Percentiles rank a stretch among this genome's conserved stretches.
Conservation (phyloP, 2,329 filamentous ascomycete genomes). For the Paecilomyces sp. region DNA sequence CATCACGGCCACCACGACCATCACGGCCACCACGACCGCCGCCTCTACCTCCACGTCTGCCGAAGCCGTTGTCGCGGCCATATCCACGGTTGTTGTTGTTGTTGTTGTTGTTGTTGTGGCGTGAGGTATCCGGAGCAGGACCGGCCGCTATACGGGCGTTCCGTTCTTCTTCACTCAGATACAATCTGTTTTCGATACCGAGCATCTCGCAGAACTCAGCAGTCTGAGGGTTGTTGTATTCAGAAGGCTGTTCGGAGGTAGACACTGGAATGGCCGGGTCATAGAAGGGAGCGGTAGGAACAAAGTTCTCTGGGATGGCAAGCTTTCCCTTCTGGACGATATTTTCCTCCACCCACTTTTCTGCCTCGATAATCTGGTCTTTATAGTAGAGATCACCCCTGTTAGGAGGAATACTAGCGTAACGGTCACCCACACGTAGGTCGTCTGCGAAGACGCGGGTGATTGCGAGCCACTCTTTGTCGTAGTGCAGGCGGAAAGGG, state of each 20-base stretch:
- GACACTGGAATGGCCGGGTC: slow-evolving; percentile 50
- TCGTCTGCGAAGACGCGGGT: slow-evolving; percentile 68
- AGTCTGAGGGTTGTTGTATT: slow-evolving; percentile 86
- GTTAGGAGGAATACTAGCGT: slow-evolving; percentile 49
- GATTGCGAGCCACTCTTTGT: slow-evolving; percentile 93
- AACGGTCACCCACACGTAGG: slow-evolving; percentile 56
- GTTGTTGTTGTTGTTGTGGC: slow-evolving; percentile 13
- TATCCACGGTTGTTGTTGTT: slow-evolving; percentile 2
- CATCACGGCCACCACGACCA: slow-evolving; percentile 11
- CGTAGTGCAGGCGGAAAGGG: slow-evolving; percentile 65
- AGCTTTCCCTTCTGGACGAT: slow-evolving; percentile 58
- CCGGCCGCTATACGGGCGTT: slow-evolving; percentile 51
- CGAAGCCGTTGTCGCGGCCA: slow-evolving; percentile 1
- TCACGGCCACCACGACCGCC: slow-evolving; percentile 12
- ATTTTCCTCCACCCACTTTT: slow-evolving; percentile 74
- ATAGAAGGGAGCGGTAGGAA: slow-evolving; percentile 65
- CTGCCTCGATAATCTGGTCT: slow-evolving; percentile 60
- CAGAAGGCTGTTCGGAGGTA: slow-evolving; percentile 58
- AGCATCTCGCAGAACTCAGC: slow-evolving; percentile 71
- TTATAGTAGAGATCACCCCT: slow-evolving; percentile 63
- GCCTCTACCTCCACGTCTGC: slow-evolving; percentile 11
- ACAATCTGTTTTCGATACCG: slow-evolving; percentile 68
- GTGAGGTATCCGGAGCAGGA: slow-evolving; percentile 38
- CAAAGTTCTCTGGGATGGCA: slow-evolving; percentile 70
- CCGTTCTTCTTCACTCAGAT: slow-evolving; percentile 65